Evolutionary conservation across 169 alveolate genomes (phyloP).

Genomic region (Eimeria tenella): DNA sequence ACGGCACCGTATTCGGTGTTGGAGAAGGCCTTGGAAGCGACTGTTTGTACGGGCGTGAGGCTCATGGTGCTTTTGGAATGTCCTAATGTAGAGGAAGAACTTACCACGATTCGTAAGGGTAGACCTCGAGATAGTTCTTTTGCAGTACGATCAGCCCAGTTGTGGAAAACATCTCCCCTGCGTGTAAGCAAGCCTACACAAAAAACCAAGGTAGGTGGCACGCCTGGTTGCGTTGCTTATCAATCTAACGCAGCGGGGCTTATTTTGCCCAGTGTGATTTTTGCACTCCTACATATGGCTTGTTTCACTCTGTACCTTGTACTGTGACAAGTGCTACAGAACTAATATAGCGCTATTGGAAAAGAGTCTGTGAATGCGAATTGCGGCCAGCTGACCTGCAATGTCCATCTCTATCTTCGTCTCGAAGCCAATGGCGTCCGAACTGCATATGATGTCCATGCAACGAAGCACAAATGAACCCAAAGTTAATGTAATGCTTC

Average conservation of each 20-base stretch:
- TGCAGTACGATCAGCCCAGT: slow-evolving; percentile 91
- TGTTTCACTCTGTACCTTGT: too few relatives aligned
- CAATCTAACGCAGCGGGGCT: too few relatives aligned
- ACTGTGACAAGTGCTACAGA: slow-evolving; percentile 60
- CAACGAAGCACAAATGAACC: too few relatives aligned
- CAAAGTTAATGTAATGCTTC: too few relatives aligned
- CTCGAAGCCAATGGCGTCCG: slow-evolving; percentile 88
- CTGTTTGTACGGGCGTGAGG: background rate
- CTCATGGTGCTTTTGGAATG: too few relatives aligned
- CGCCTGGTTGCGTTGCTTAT: background rate
- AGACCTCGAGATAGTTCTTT: slow-evolving; percentile 89
- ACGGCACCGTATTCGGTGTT: too few relatives aligned
- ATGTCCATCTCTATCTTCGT: slow-evolving; percentile 85
- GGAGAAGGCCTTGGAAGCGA: background rate
- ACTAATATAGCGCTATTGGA: background rate
- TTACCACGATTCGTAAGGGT: slow-evolving; percentile 80
- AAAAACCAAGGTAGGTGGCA: slow-evolving; percentile 82
- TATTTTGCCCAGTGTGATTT: background rate
- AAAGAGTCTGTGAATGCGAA: background rate
- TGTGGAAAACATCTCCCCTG: slow-evolving; percentile 89
- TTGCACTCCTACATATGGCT: too few relatives aligned
- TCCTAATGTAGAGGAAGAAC: background rate
- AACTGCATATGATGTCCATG: slow-evolving; percentile 22
- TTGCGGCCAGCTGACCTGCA: slow-evolving; percentile 82
- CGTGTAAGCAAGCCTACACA: background rate